phyloP scores from a whole-genome alignment of 805 yeast genomes.

The Brettanomyces sp. region DNA sequence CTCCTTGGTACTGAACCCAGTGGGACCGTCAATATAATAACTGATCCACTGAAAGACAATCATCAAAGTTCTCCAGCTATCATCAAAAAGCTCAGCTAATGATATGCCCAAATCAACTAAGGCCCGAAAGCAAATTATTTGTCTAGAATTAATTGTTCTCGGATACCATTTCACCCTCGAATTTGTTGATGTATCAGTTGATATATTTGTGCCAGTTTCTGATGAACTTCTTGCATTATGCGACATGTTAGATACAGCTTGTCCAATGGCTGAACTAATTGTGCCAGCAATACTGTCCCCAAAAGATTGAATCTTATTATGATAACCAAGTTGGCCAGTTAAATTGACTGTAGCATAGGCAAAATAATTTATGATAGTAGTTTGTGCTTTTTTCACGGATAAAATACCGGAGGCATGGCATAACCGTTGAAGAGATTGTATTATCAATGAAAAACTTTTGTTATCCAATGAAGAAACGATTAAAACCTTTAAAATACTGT shows the following conservation, averaged over 20 bases:
- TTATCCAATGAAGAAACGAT: constrained; percentile 61
- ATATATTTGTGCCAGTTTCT: not conserved
- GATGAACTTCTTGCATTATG: not conserved
- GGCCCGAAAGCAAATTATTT: constrained; percentile 70
- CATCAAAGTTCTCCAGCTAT: constrained; percentile 57
- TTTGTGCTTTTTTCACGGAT: constrained; percentile 46
- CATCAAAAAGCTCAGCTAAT: constrained; percentile 62
- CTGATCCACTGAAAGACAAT: constrained; percentile 73
- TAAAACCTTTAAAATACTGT: constrained; percentile 38
- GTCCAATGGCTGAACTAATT: constrained; percentile 33
- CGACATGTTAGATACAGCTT: constrained; percentile 25
- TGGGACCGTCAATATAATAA: constrained; percentile 57
- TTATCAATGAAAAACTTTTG: constrained; percentile 56
- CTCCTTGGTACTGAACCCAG: constrained; percentile 31
- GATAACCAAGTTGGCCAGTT: constrained; percentile 21
- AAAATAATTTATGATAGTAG: constrained; percentile 42
- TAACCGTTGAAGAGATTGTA: constrained; percentile 69
- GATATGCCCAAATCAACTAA: constrained; percentile 69
- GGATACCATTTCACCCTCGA: constrained; percentile 20
- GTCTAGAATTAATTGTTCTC: constrained; percentile 52
- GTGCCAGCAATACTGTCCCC: constrained; percentile 47
- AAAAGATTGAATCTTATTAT: constrained; percentile 31
- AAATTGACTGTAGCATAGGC: constrained; percentile 36
- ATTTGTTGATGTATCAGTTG: not conserved
- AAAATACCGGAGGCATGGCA: constrained; percentile 78